Conservation (phyloP, 306 rosid species). For the Fragaria nilgerrensis region DNA sequence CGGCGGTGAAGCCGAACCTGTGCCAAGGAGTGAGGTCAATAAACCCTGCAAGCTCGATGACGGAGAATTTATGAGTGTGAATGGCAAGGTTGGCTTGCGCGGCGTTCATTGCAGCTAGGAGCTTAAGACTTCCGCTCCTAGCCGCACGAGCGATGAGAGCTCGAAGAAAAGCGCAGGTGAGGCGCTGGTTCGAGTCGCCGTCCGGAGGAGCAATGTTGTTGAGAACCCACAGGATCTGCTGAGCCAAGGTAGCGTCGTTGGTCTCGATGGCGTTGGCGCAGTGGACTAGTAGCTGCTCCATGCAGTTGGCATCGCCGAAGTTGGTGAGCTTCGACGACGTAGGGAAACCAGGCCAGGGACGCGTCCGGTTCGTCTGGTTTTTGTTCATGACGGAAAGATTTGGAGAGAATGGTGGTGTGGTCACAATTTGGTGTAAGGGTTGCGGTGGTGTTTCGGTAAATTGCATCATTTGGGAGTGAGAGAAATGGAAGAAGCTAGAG, state of each 20-base stretch:
- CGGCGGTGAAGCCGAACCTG: slow-evolving; percentile 82
- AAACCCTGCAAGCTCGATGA: slow-evolving; percentile 78
- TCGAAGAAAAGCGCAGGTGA: slow-evolving; percentile 69
- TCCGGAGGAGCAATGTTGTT: slow-evolving; percentile 87
- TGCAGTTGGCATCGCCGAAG: slow-evolving; percentile 80
- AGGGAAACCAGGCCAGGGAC: slow-evolving; percentile 79
- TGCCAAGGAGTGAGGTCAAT: slow-evolving; percentile 93
- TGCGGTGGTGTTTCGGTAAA: slow-evolving; percentile 45
- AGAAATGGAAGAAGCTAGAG: neutral
- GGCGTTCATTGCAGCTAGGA: slow-evolving; percentile 42
- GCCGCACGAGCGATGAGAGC: slow-evolving; percentile 78
- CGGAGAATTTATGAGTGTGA: slow-evolving; percentile 62
- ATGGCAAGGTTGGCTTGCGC: slow-evolving; percentile 27
- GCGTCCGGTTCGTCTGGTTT: slow-evolving; percentile 43
- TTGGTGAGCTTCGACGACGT: slow-evolving; percentile 52
- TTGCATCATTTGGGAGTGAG: slow-evolving; percentile 54
- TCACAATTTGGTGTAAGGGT: slow-evolving; percentile 43
- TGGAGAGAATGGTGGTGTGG: slow-evolving; percentile 27
- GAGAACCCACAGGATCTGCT: slow-evolving; percentile 91
- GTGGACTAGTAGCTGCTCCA: slow-evolving; percentile 86
- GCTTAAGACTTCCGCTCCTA: slow-evolving; percentile 51
- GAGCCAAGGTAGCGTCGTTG: slow-evolving; percentile 80
- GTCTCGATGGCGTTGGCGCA: slow-evolving; percentile 85
- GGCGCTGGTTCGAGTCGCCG: slow-evolving; percentile 88
- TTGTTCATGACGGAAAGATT: slow-evolving; percentile 60